These are phyloP conservation scores for Pyrenophora seminiperda DNA, from an alignment of 2,329 filamentous ascomycete genomes.

Conservation along the genomic window DNA sequence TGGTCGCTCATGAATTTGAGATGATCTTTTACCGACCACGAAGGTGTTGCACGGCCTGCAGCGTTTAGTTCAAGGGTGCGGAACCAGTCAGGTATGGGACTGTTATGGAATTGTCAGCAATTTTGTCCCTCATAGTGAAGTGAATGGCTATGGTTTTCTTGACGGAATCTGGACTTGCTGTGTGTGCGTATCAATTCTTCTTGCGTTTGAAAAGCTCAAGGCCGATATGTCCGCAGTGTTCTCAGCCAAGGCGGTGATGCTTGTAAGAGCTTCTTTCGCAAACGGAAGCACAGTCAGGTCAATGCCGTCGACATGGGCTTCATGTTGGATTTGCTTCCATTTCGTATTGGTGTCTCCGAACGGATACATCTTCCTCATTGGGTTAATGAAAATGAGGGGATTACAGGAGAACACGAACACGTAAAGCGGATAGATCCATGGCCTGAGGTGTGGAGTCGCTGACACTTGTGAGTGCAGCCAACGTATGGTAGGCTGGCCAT, in stretches of 20 bases:
- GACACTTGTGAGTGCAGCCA: background rate
- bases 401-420: background rate
- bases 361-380: background rate
- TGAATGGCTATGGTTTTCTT: background rate
- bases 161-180: slow-evolving; percentile 20
- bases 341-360: slow-evolving; percentile 1
- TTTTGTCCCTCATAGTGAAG: background rate
- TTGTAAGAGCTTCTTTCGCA: slow-evolving; percentile 33
- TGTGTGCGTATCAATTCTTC: slow-evolving; percentile 44
- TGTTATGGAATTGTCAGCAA: background rate
- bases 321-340: slow-evolving; percentile 18
- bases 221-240: background rate
- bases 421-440: background rate
- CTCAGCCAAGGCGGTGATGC: slow-evolving; percentile 32
- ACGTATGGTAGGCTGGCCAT: background rate
- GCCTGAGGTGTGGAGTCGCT: no score
- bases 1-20: slow-evolving; percentile 41
- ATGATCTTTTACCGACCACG: slow-evolving; percentile 37
- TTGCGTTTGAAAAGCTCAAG: slow-evolving; percentile 24
- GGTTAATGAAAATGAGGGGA: background rate
- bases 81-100: slow-evolving; percentile 44
- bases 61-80: slow-evolving; percentile 38
- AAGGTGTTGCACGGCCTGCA: slow-evolving; percentile 43
- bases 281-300: slow-evolving; percentile 40
- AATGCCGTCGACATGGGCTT: slow-evolving; percentile 27